A percentile compares a stretch with the other conserved stretches of the same genome.
Evolutionary conservation across 352 stramenopile species (phyloP).

Genomic region (Pythium sukuiense): DNA sequence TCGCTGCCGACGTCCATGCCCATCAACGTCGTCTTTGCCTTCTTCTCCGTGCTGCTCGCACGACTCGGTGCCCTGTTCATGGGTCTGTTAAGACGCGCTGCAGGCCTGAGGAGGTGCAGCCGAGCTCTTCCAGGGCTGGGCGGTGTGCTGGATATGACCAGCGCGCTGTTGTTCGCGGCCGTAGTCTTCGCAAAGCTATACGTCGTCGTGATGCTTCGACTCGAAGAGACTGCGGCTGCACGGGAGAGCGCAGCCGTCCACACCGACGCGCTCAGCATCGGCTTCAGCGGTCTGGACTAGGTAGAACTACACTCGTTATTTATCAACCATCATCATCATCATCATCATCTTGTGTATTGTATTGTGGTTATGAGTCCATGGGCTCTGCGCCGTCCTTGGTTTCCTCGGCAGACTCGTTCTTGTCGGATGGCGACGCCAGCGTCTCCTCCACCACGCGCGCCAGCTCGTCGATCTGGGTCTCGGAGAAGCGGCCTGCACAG

Average conservation of each 20-base stretch:
- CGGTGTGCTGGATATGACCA: conserved; percentile 88
- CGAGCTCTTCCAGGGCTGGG: conserved; percentile 91
- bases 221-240: background rate
- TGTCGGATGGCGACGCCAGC: conserved; percentile 37
- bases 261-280: conserved; percentile 16
- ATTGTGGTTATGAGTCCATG: conserved; percentile 10
- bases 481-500: conserved; percentile 73
- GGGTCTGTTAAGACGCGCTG: conserved; percentile 90
- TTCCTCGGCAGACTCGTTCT: conserved; percentile 33
- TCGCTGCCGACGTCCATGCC: conserved; percentile 13
- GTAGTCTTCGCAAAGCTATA: conserved; percentile 34
- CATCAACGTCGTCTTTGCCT: conserved; percentile 24
- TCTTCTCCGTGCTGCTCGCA: conserved; percentile 78
- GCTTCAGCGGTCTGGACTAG: conserved; percentile 13
- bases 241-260: background rate
- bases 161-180: conserved; percentile 83
- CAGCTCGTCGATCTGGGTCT: conserved; percentile 77
- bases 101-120: conserved; percentile 89
- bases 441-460: conserved; percentile 69
- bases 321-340: background rate
- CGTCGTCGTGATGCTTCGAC: conserved; percentile 15
- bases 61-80: conserved; percentile 89
- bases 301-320: background rate
- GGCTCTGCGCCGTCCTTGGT: conserved; percentile 24
- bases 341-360: background rate